Base-by-base conservation (phyloP, 2,329 filamentous ascomycete species). In the Blastomyces percursus region DNA sequence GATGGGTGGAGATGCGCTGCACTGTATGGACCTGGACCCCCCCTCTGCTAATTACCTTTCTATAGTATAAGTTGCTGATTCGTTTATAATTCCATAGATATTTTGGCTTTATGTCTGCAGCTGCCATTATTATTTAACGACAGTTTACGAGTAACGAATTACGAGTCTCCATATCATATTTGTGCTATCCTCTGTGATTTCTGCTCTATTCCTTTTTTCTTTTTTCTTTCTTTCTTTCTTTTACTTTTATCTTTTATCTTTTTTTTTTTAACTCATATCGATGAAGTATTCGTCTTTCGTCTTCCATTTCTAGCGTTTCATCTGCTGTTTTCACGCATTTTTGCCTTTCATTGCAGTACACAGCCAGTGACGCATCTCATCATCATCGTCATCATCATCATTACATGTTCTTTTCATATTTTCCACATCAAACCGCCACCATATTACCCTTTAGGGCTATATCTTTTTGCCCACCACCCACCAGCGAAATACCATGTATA, bases 1-100 rank as follows among this genome's bases (percentile, higher is more conserved):
- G 74, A 76, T 69, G 75, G 74, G 9, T 76, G 75, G 75, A 71
- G 71, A 61, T 75, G 71, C 67, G 74, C 74, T 50, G 69, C 68
- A 30, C 57, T 75, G 75, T 76, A 75, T 59, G 74, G 68, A 54
- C n/a, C 30, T n/a, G 27, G 42, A 11, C 16, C n/a, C 24, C 19
- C 35, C n/a, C 27, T 38, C 56, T 57, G 32, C n/a, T 57, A 56
- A 64, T 4, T 61, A 60, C 1, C 46, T 54, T 24, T 61, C 21
- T 44, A 42, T 40, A 16, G n/a, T n/a, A 38, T 35, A 38, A 21
- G 32, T 59, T 40, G 54, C 60, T 35, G 38, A 19, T 12, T 27
- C 46, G 27, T 46, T 27, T 46, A 6, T 59, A 42, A 19, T 48
- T 24, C 19, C 27, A n/a, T 46, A 76, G 75, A 63, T 76, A 76